Conservation (phyloP, 805 yeast species). For the Kazachstania taianensis region DNA sequence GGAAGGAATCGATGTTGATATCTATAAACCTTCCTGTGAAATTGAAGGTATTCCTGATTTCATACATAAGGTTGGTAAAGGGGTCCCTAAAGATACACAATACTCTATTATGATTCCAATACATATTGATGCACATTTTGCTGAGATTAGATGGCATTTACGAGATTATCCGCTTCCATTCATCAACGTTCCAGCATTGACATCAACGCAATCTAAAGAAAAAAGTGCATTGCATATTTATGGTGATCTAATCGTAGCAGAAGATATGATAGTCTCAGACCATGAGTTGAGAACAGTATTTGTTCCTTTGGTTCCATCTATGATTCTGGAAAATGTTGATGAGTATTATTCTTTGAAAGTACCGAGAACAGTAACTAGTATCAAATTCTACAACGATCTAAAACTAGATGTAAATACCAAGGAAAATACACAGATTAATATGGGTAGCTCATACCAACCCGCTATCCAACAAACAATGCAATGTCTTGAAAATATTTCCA, state of each 20-base stretch:
- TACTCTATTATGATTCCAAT: constrained; percentile 65
- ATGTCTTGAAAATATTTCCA: constrained; percentile 72
- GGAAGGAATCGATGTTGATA: constrained; percentile 37
- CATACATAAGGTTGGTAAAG: constrained; percentile 67
- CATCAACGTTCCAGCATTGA: constrained; percentile 53
- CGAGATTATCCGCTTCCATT: constrained; percentile 85
- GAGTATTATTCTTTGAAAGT: constrained; percentile 47
- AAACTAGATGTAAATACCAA: constrained; percentile 44
- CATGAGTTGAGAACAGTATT: constrained; percentile 48
- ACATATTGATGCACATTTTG: constrained; percentile 42
- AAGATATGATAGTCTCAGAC: constrained; percentile 42
- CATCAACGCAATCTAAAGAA: constrained; percentile 20
- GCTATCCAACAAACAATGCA: constrained; percentile 72
- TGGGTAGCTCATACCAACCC: constrained; percentile 82
- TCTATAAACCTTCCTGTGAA: constrained; percentile 45
- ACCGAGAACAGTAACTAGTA: constrained; percentile 66
- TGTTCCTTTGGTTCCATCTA: constrained; percentile 51
- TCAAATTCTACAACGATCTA: constrained; percentile 60
- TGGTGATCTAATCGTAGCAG: constrained; percentile 65
- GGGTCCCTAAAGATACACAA: constrained; percentile 59
- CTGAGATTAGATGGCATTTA: constrained; percentile 59
- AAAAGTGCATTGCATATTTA: constrained; percentile 31
- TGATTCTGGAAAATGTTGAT: constrained; percentile 30
- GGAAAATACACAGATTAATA: constrained; percentile 54
- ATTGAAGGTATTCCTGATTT: constrained; percentile 47